Evolutionary conservation across 2,329 filamentous ascomycete species (phyloP), one percentile per base, ranked within the genome.

Genomic region (Diaporthe ampelina): DNA sequence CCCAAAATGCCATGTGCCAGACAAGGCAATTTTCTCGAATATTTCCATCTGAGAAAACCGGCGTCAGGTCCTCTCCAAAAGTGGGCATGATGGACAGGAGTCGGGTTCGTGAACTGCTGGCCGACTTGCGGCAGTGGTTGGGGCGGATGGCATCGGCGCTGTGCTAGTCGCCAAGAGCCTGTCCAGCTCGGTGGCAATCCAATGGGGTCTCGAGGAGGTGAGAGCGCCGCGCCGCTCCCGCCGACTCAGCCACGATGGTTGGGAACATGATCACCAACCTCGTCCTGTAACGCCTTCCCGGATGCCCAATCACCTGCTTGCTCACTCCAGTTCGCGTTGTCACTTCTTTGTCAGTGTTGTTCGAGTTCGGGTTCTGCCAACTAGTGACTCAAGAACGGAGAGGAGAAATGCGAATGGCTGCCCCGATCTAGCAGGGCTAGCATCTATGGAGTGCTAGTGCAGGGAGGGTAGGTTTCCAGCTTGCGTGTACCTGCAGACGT

Each of bases 241-340:
- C 57, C 57, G 57, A 11, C 70, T 72, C 70, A 63, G 70, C 70
- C 70, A 72, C 70, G 26, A 54, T 72, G 48, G 29, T 50, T 45
- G 45, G 40, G 43, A 40, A 72, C 57, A 24, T 63, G 35, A 63
- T 63, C 57, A 40, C 57, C 57, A 56, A 56, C 32, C 45, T 63
- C 24, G 43, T 61, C 45, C 19, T 45, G 35, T 52, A 54, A 54
- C 15, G 52, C 32, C 56, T 3, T 59, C 40, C 21, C 56, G 43
- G 56, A 26, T 54, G 37, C 19, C 68, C 68, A 70, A 61, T 61
- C 56, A 35, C 43, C 59, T 15, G 32, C 21, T 21, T 37, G 10
- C 21, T 61, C 17, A 35, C 43, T 17, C 40, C 61, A 50, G 19
- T 45, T 67, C 45, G 29, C 61, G 29, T 32, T 17, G 26, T 50